Conservation (phyloP, 1,284 basidiomycete species). For the Apiotrichum akiyoshidainum region DNA sequence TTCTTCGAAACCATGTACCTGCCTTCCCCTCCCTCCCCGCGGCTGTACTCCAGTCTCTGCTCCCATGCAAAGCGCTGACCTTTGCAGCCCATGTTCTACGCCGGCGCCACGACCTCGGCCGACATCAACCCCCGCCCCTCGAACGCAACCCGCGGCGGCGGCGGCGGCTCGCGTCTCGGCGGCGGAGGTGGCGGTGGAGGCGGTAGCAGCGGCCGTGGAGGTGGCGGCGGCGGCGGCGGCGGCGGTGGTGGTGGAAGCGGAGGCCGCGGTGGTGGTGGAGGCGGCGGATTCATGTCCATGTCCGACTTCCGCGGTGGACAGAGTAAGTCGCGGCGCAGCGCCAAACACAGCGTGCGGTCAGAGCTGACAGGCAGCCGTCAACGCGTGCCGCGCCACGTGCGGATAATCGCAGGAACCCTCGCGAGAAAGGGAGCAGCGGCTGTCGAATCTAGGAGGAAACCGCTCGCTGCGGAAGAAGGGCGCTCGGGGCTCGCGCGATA, state of each 20-base stretch:
- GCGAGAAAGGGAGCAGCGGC: no score
- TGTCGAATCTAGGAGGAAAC: no score
- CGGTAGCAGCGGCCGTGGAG: slow-evolving; percentile 14
- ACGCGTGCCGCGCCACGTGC: slow-evolving; percentile 38
- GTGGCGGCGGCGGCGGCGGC: slow-evolving; percentile 19
- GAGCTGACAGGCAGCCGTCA: slow-evolving; percentile 28
- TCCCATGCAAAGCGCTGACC: neutral
- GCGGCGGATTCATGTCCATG: slow-evolving; percentile 41
- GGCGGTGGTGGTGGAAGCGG: slow-evolving; percentile 22
- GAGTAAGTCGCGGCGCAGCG: slow-evolving; percentile 28
- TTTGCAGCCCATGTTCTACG: slow-evolving; percentile 37
- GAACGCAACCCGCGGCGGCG: neutral
- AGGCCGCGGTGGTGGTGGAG: slow-evolving; percentile 21
- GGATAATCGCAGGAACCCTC: slow-evolving; percentile 21
- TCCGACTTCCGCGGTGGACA: slow-evolving; percentile 32
- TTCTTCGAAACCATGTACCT: no score
- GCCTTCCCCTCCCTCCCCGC: no score
- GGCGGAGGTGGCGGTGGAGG: slow-evolving; percentile 12
- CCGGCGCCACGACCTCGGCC: slow-evolving; percentile 20
- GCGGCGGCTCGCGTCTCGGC: neutral
- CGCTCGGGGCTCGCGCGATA: no score
- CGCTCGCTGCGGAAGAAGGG: no score
- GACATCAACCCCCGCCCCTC: slow-evolving; percentile 9
- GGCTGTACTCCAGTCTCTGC: no score
- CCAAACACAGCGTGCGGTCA: no score